Conservation (phyloP, 2,329 filamentous ascomycete genomes). For the Phaeosphaeria sp. region DNA sequence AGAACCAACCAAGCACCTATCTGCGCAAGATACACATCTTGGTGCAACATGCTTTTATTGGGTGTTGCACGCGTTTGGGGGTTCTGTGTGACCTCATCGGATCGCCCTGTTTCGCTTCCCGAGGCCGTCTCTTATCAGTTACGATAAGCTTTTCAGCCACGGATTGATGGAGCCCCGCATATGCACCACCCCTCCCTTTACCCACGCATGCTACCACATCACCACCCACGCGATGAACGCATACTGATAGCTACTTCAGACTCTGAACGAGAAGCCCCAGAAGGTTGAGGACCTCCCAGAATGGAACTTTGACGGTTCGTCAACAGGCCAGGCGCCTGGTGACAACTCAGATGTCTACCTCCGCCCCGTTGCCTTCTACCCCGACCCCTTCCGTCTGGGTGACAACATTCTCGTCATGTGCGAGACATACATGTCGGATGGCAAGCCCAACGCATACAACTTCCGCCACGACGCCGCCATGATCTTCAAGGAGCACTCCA, state of each 20-base stretch:
- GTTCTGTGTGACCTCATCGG: slow-evolving; percentile 29
- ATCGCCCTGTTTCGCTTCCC: slow-evolving; percentile 22
- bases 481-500: slow-evolving; percentile 85
- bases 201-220: neutral
- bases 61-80: slow-evolving; percentile 14
- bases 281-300: slow-evolving; percentile 72
- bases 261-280: slow-evolving; percentile 64
- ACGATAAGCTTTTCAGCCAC: slow-evolving; percentile 36
- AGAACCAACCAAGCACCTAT: slow-evolving; percentile 6
- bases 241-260: slow-evolving; percentile 55
- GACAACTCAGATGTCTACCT: slow-evolving; percentile 99
- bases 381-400: slow-evolving; percentile 86
- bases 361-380: slow-evolving; percentile 85
- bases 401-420: slow-evolving; percentile 94
- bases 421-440: slow-evolving; percentile 94
- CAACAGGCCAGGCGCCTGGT: slow-evolving; percentile 88
- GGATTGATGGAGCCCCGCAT: slow-evolving; percentile 11
- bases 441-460: slow-evolving; percentile 98
- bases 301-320: slow-evolving; percentile 89
- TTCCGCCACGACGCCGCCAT: slow-evolving; percentile 89
- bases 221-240: slow-evolving; percentile 8
- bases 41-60: slow-evolving; percentile 10
- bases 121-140: slow-evolving; percentile 35
- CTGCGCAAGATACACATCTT: slow-evolving; percentile 11
- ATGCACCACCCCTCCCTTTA: slow-evolving; percentile 5